These are phyloP conservation scores for Moricandia moricandioides DNA, from an alignment of 345 rosid species.

Conservation along the genomic window DNA sequence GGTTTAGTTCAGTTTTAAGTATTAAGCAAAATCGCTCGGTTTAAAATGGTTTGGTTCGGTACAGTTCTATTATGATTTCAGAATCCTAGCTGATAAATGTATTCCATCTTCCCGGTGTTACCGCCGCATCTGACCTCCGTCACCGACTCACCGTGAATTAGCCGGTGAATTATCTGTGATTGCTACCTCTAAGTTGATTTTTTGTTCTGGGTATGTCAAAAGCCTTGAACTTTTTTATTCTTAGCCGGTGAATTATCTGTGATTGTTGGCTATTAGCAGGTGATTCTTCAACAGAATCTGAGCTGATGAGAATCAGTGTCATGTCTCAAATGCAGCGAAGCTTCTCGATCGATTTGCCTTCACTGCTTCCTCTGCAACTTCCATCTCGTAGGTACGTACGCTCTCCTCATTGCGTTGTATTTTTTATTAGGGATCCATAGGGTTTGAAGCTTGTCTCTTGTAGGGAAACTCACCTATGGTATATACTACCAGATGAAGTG, in stretches of 20 bases:
- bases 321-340: constrained; percentile 38
- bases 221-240: too few species aligned
- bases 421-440: neutral
- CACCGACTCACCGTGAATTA: neutral
- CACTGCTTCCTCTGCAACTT: constrained; percentile 49
- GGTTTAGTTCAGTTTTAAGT: neutral
- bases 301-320: constrained; percentile 19
- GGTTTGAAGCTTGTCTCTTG: neutral
- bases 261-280: too few species aligned
- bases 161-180: neutral
- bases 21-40: neutral
- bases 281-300: neutral
- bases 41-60: neutral
- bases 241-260: too few species aligned
- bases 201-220: too few species aligned
- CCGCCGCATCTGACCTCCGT: neutral
- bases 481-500: constrained; percentile 72
- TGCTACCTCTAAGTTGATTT: too few species aligned
- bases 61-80: neutral
- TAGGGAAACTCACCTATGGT: constrained; percentile 94
- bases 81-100: neutral
- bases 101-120: neutral
- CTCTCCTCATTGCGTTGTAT: neutral
- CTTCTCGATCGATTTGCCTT: constrained; percentile 40
- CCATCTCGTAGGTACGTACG: constrained; percentile 66